A percentile compares a stretch with the other conserved stretches of the same genome.
Evolutionary conservation across 768 basidiomycete species (phyloP).

Genomic region (Rhodotorula toruloides): DNA sequence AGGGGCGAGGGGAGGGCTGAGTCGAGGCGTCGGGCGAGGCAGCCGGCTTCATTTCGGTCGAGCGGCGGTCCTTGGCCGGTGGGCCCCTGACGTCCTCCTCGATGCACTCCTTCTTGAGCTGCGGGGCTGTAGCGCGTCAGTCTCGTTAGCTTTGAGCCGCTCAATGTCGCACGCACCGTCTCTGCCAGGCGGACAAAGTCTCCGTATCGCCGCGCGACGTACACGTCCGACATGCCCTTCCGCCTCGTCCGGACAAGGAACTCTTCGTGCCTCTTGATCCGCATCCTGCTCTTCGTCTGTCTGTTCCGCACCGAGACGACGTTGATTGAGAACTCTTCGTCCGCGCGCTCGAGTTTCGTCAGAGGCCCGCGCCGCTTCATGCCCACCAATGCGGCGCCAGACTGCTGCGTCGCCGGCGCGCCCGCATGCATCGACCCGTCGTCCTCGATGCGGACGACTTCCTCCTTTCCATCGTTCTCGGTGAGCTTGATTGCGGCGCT

Average conservation of each 20-base stretch:
- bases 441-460: constrained; percentile 84
- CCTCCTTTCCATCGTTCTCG: constrained; percentile 61
- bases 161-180: constrained; percentile 56
- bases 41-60: constrained; percentile 37
- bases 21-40: constrained; percentile 11
- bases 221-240: constrained; percentile 65
- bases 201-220: constrained; percentile 86
- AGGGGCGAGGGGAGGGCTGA: constrained; percentile 10
- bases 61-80: constrained; percentile 74
- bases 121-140: constrained; percentile 7
- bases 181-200: constrained; percentile 84
- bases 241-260: constrained; percentile 87
- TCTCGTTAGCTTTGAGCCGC: too few relatives aligned
- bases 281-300: constrained; percentile 75
- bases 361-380: constrained; percentile 23
- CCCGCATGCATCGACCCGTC: constrained; percentile 75
- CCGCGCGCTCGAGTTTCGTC: constrained; percentile 45
- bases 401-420: constrained; percentile 54
- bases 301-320: constrained; percentile 75
- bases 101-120: constrained; percentile 84
- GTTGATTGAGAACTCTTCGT: constrained; percentile 78
- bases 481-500: constrained; percentile 73
- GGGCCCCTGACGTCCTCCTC: constrained; percentile 73
- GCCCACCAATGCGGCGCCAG: not conserved
- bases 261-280: constrained; percentile 90